These are phyloP conservation scores for Phytophthora meadii DNA, from an alignment of 352 stramenopile species.

Conservation along the genomic window DNA sequence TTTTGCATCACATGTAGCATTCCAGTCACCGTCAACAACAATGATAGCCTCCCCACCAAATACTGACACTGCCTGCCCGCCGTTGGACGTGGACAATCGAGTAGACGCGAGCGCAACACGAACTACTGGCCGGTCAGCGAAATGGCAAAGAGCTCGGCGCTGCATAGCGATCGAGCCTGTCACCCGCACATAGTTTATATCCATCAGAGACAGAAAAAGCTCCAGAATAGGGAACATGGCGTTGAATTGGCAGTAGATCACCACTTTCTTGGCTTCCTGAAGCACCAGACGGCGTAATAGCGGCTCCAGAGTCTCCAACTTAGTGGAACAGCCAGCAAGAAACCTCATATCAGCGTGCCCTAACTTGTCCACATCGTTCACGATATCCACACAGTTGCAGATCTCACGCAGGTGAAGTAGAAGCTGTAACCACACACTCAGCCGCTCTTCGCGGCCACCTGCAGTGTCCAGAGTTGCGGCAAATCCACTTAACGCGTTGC, in stretches of 20 bases:
- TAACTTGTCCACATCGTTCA: constrained; percentile 82
- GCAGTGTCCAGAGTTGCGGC: constrained; percentile 45
- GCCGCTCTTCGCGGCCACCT: constrained; percentile 53
- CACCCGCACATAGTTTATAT: constrained; percentile 72
- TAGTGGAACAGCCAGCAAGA: constrained; percentile 65
- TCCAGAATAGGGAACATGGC: constrained; percentile 80
- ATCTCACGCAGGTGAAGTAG: constrained; percentile 71
- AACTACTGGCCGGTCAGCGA: constrained; percentile 63
- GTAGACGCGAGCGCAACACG: constrained; percentile 79
- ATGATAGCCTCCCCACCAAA: constrained; percentile 83
- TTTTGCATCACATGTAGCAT: constrained; percentile 80
- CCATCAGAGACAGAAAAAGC: constrained; percentile 66
- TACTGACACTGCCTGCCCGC: constrained; percentile 58
- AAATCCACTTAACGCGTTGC: constrained; percentile 65
- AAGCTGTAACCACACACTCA: constrained; percentile 71
- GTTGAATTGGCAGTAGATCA: constrained; percentile 82
- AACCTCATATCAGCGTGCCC: constrained; percentile 68
- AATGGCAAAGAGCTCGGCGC: constrained; percentile 73
- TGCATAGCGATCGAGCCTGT: constrained; percentile 63
- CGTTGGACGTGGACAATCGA: constrained; percentile 49
- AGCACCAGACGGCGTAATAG: constrained; percentile 60
- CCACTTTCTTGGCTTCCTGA: constrained; percentile 73
- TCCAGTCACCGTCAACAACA: constrained; percentile 87
- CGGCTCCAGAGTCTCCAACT: constrained; percentile 62
- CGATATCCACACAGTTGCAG: constrained; percentile 85